Evolutionary conservation across 306 rosid species (phyloP), one percentile per base, ranked within the genome.

Genomic region (Casuarina equisetifolia): DNA sequence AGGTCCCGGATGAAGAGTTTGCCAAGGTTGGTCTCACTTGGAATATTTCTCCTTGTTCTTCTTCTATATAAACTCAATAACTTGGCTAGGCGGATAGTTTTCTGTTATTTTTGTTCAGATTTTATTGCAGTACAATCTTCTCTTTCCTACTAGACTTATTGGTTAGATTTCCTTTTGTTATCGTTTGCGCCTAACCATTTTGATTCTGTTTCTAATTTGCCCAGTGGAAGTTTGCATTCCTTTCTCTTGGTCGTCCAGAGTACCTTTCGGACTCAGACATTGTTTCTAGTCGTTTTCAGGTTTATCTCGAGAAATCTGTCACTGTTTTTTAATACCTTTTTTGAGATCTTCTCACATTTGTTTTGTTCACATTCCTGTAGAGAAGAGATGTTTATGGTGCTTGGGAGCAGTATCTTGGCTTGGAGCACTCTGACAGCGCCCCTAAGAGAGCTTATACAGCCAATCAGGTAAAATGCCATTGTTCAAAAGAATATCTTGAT

Each of bases 371-470:
- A 13, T 73, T 55, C 32, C 53, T 46, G 73, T 44, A 93, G 98
- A 91, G 98, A 84, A 90, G 97, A 85, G 97, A 93, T 63, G 95
- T 93, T 46, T 93, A 93, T 70, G 95, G 95, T 90, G 97, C 95
- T 54, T 93, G 97, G 98, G 98, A 93, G 87, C 98, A 90, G 79
- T 93, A 91, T 83, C 98, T 93, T 84, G 97, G 98, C 16, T 83
- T 93, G 89, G 98, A 91, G 82, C 98, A 93, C 83, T 82, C 97
- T 75, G 97, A 93, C 83, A 91, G 83, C 76, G 89, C 98, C 79
- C 93, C 97, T 67, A 91, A 93, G 74, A 91, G 97, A 81, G 77
- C 96, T 49, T 89, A 87, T 83, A 84, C 98, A 32, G 88, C 86
- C 48, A 93, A 88, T 79, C 97, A 91, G 98, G 97, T 91, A 67